These are phyloP conservation scores for Talaromyces sp. DNA, from an alignment of 2,329 filamentous ascomycete species.

Conservation along the genomic window DNA sequence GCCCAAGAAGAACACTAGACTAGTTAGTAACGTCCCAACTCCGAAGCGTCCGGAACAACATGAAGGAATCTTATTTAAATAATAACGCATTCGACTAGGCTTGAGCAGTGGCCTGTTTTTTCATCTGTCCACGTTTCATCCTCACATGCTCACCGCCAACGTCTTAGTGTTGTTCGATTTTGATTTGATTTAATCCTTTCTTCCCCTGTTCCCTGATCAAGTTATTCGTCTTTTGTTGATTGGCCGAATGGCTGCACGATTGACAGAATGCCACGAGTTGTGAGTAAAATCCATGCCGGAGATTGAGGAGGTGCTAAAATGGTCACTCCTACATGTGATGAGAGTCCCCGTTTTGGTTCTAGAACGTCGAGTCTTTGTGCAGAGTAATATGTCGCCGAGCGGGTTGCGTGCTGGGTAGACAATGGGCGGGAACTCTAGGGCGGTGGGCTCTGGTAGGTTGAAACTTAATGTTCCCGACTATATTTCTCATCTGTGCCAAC, in stretches of 20 bases:
- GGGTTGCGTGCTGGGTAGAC: neutral
- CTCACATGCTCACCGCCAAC: neutral
- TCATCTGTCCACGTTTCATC: neutral
- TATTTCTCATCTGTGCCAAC: neutral
- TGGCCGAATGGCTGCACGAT: neutral
- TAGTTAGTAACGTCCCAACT: neutral
- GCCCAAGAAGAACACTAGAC: neutral
- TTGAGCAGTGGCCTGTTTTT: neutral
- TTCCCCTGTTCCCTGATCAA: neutral
- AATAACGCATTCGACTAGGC: neutral
- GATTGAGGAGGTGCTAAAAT: neutral
- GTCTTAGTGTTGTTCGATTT: neutral
- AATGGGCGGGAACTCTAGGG: neutral
- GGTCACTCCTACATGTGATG: neutral
- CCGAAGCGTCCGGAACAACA: neutral
- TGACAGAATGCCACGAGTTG: neutral
- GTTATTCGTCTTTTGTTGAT: neutral
- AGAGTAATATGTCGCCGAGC: neutral
- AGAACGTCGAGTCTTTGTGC: neutral
- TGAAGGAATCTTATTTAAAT: neutral
- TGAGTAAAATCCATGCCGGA: neutral
- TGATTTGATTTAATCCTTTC: neutral
- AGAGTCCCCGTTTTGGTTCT: neutral
- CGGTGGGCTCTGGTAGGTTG: neutral
- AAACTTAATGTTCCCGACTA: neutral